Conservation (phyloP, 306 rosid species). For the Echinosophora koreensis region DNA sequence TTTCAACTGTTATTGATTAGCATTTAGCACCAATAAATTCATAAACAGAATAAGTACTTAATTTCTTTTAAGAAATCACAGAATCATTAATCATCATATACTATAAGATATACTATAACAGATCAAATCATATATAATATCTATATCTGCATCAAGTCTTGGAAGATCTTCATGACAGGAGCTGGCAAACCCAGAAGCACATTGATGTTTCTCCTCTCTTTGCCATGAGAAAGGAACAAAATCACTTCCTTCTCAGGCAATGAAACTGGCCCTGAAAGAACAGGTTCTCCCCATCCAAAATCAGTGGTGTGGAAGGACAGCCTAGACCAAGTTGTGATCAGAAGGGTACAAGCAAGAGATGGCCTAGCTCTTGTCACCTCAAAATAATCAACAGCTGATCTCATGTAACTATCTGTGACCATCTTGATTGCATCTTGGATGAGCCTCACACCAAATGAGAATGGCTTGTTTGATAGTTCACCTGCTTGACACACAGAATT, state of each 20-base stretch:
- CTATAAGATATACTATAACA: slow-evolving; percentile 38
- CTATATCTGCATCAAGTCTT: slow-evolving; percentile 65
- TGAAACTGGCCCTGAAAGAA: slow-evolving; percentile 87
- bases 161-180: slow-evolving; percentile 86
- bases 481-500: slow-evolving; percentile 71
- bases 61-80: slow-evolving; percentile 30
- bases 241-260: slow-evolving; percentile 94
- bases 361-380: slow-evolving; percentile 92
- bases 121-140: slow-evolving; percentile 9
- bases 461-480: slow-evolving; percentile 69
- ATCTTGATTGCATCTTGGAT: slow-evolving; percentile 76
- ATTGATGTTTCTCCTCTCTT: slow-evolving; percentile 75
- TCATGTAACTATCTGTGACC: slow-evolving; percentile 77
- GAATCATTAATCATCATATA: slow-evolving; percentile 10
- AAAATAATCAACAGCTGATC: slow-evolving; percentile 93
- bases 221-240: slow-evolving; percentile 83
- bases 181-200: slow-evolving; percentile 91
- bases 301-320: slow-evolving; percentile 77
- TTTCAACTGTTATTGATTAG: slow-evolving; percentile 31
- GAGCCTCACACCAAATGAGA: slow-evolving; percentile 64
- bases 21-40: slow-evolving; percentile 42
- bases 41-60: slow-evolving; percentile 38
- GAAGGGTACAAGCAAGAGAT: slow-evolving; percentile 78
- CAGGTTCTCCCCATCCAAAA: slow-evolving; percentile 98
- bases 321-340: slow-evolving; percentile 94